A percentile compares a stretch with the other conserved stretches of the same genome.
Conservation (phyloP, 2,329 filamentous ascomycete genomes). For the Xylariales sp. region DNA sequence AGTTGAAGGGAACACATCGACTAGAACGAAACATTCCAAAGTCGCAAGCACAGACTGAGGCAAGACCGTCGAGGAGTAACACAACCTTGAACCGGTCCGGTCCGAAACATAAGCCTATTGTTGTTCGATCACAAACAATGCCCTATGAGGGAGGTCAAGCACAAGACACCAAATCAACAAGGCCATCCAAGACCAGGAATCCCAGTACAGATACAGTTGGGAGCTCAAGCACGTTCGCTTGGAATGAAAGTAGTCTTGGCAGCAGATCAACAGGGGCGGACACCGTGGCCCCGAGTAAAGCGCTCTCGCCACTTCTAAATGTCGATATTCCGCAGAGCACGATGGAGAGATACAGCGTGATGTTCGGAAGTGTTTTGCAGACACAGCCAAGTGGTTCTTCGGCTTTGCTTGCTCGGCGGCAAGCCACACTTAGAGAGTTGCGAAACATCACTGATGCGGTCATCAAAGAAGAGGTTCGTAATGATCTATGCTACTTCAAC, state of each 20-base stretch:
- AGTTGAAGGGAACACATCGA: conserved; percentile 14
- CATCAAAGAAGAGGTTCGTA: conserved; percentile 32
- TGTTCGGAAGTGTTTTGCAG: conserved; percentile 73
- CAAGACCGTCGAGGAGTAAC: conserved; percentile 30
- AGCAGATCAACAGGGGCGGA: conserved; percentile 21
- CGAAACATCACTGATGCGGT: conserved; percentile 46
- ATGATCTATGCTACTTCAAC: background rate
- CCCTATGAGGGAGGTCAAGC: conserved; percentile 21
- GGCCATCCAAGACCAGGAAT: background rate
- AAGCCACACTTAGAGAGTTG: conserved; percentile 55
- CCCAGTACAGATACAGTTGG: conserved; percentile 5
- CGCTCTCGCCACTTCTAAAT: conserved; percentile 47
- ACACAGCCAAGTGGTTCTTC: conserved; percentile 33
- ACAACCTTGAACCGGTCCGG: conserved; percentile 27
- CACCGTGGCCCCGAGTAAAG: conserved; percentile 7
- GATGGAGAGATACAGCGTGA: conserved; percentile 88
- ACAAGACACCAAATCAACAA: conserved; percentile 10
- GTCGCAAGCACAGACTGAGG: conserved; percentile 15
- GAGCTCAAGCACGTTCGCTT: conserved; percentile 7
- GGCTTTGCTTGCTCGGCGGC: conserved; percentile 50
- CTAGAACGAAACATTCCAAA: conserved; percentile 14
- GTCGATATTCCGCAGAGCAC: conserved; percentile 76
- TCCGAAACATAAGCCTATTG: conserved; percentile 38
- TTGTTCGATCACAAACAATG: conserved; percentile 39
- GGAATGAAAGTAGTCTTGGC: conserved; percentile 17